Conservation (phyloP, 495 filamentous ascomycete species). For the Sabuloglossum arenarium region DNA sequence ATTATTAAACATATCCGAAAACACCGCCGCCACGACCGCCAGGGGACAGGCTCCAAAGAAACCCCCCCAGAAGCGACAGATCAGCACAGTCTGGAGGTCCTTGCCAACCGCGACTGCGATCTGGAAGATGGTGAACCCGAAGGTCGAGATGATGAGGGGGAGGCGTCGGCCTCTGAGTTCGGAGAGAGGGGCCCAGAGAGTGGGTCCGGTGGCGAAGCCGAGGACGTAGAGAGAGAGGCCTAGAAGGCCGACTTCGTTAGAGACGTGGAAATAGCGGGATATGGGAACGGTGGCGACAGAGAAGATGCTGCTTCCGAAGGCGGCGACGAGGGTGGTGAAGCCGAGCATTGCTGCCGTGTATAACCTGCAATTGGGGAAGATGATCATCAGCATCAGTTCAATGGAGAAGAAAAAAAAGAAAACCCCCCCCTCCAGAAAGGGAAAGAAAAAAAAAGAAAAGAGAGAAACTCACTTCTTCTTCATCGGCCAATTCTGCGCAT, state of each 20-base stretch:
- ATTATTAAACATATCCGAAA: constrained; percentile 77
- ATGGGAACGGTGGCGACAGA: constrained; percentile 36
- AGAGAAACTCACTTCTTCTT: constrained; percentile 41
- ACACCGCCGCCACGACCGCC: constrained; percentile 68
- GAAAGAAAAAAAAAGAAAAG: not conserved
- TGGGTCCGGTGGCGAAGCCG: constrained; percentile 45
- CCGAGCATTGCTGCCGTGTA: constrained; percentile 50
- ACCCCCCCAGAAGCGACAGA: constrained; percentile 70
- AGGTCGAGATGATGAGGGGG: constrained; percentile 50
- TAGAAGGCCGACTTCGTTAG: constrained; percentile 36
- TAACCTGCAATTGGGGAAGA: constrained; percentile 22
- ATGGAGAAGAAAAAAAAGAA: not conserved
- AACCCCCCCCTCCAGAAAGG: not conserved
- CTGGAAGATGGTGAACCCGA: constrained; percentile 61
- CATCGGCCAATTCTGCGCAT: constrained; percentile 69
- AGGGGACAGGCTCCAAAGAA: constrained; percentile 55
- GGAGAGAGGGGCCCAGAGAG: constrained; percentile 43
- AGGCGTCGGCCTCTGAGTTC: constrained; percentile 58
- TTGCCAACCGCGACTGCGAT: constrained; percentile 51
- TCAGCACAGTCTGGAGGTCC: constrained; percentile 62
- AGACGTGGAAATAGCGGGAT: constrained; percentile 29
- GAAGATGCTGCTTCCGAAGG: constrained; percentile 55
- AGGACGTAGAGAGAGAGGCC: constrained; percentile 52
- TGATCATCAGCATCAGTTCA: not conserved
- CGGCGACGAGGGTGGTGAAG: constrained; percentile 52